Evolutionary conservation across 2,329 filamentous ascomycete species (phyloP).

Genomic region (Tricladium varicosporioides): DNA sequence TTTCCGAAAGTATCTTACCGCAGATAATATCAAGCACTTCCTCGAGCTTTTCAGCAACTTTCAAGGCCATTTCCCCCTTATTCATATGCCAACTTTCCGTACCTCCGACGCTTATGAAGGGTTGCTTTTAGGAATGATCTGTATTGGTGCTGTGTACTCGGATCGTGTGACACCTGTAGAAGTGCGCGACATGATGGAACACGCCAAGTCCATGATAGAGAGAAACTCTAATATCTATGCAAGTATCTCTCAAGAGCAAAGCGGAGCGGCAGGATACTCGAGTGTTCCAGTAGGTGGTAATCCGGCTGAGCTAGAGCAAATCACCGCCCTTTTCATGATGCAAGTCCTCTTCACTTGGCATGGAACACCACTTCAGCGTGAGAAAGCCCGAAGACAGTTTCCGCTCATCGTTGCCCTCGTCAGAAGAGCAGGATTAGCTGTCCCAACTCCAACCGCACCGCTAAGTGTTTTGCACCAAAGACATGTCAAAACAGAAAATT

Average conservation of each 20-base stretch:
- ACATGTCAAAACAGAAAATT: constrained; percentile 44
- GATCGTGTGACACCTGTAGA: constrained; percentile 57
- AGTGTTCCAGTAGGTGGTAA: constrained; percentile 37
- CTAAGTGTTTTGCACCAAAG: constrained; percentile 62
- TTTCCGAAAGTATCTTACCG: constrained; percentile 56
- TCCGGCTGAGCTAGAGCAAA: constrained; percentile 57
- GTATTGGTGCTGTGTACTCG: constrained; percentile 73
- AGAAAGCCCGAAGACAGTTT: constrained; percentile 59
- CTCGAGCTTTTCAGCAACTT: constrained; percentile 70
- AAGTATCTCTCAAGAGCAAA: constrained; percentile 41
- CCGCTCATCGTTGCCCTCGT: constrained; percentile 55
- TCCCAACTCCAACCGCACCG: constrained; percentile 48
- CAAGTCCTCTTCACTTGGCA: constrained; percentile 67
- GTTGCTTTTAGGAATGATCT: constrained; percentile 68
- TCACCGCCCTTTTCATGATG: constrained; percentile 64
- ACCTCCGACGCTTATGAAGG: constrained; percentile 64
- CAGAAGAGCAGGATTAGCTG: constrained; percentile 55
- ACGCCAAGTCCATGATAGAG: constrained; percentile 57
- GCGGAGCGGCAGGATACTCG: constrained; percentile 39
- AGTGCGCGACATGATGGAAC: constrained; percentile 67
- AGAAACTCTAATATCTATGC: constrained; percentile 52
- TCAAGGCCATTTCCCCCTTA: constrained; percentile 69
- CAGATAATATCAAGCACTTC: constrained; percentile 69
- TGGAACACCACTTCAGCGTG: constrained; percentile 63
- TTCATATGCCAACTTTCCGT: constrained; percentile 71